phyloP scores from a whole-genome alignment of 371 early-diverging fungal species.

The Saksenaea oblongispora region DNA sequence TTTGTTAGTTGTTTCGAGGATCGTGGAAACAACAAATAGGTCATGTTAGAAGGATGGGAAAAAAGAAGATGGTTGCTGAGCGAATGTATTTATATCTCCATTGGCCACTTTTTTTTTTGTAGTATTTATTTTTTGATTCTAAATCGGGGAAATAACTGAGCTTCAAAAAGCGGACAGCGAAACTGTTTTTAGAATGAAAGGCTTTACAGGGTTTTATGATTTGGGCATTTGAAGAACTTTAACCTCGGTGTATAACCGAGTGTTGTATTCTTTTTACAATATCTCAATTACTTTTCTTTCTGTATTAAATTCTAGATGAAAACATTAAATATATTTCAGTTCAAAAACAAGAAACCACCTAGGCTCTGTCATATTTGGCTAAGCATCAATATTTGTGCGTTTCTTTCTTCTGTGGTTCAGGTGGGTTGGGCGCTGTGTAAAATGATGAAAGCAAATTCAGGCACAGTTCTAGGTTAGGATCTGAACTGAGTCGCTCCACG shows the following conservation, averaged over 20 bases:
- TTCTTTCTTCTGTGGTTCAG: background rate
- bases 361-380: background rate
- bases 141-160: background rate
- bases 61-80: background rate
- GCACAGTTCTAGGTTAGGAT: background rate
- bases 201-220: background rate
- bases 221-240: background rate
- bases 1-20: slow-evolving; percentile 6
- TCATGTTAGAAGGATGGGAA: background rate
- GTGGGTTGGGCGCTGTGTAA: background rate
- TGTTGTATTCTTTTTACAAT: background rate
- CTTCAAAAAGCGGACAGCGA: background rate
- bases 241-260: background rate
- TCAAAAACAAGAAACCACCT: too few relatives aligned
- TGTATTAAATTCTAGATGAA: too few relatives aligned
- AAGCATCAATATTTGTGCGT: background rate
- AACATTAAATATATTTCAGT: too few relatives aligned
- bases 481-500: background rate
- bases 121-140: background rate
- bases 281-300: too few relatives aligned
- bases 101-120: background rate
- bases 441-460: background rate
- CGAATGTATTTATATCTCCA: background rate
- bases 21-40: background rate
- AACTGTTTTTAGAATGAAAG: slow-evolving; percentile 1